Conservation (phyloP, 2,329 filamentous ascomycete genomes). For the Fusarium beomiforme region DNA sequence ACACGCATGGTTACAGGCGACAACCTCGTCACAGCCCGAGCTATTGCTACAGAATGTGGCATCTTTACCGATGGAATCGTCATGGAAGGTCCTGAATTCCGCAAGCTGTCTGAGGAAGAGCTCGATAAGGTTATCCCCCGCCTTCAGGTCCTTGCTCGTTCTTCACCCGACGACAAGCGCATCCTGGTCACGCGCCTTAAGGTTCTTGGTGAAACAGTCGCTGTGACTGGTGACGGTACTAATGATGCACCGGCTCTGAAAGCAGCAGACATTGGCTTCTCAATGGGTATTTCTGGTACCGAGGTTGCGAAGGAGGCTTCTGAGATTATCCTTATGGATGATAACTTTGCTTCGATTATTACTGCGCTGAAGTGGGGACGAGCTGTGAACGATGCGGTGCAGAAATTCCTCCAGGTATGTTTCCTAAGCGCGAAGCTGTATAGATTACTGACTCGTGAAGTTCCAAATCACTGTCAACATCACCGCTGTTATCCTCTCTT, state of each 20-base stretch:
- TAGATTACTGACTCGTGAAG: not conserved
- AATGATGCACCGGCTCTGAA: slow-evolving; percentile 86
- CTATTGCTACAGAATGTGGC: slow-evolving; percentile 81
- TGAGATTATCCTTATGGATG: slow-evolving; percentile 87
- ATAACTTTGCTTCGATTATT: slow-evolving; percentile 86
- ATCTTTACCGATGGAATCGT: slow-evolving; percentile 77
- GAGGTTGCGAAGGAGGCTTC: slow-evolving; percentile 88
- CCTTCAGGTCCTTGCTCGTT: slow-evolving; percentile 77
- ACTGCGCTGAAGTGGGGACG: slow-evolving; percentile 85
- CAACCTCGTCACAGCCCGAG: slow-evolving; percentile 80
- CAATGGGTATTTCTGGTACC: slow-evolving; percentile 85
- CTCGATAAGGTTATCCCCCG: slow-evolving; percentile 74
- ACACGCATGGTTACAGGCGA: slow-evolving; percentile 90
- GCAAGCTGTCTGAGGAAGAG: slow-evolving; percentile 72
- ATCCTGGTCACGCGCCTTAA: slow-evolving; percentile 77
- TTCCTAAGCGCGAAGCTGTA: fast-evolving
- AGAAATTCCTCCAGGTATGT: slow-evolving; percentile 71
- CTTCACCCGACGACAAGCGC: slow-evolving; percentile 80
- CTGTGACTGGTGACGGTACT: slow-evolving; percentile 84
- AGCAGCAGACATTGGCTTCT: slow-evolving; percentile 84
- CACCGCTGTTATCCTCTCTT: slow-evolving; percentile 87
- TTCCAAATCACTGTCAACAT: slow-evolving; percentile 91
- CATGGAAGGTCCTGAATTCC: slow-evolving; percentile 82
- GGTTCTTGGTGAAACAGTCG: slow-evolving; percentile 78
- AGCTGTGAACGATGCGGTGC: slow-evolving; percentile 80